Conservation (phyloP, 1,284 basidiomycete species). For the Volvariella volvacea region DNA sequence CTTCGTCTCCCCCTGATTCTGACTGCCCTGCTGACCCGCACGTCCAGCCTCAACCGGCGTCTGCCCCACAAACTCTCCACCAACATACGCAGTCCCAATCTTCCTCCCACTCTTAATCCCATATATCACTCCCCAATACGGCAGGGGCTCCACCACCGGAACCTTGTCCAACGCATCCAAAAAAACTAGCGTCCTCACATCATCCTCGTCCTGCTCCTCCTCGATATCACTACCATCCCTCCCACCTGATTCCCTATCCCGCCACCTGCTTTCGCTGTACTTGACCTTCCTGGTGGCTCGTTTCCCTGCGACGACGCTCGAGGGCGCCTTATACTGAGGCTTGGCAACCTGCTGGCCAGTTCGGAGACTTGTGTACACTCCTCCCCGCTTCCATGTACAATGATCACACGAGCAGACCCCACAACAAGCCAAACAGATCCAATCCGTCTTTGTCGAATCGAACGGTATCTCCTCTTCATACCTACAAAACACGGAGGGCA, state of each 20-base stretch:
- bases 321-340: neutral
- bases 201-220: neutral
- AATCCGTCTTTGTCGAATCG: slow-evolving; percentile 7
- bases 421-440: slow-evolving; percentile 20
- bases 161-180: neutral
- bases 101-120: neutral
- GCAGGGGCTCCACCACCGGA: neutral
- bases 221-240: too few relatives aligned
- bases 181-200: neutral
- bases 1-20: too few relatives aligned
- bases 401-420: slow-evolving; percentile 21
- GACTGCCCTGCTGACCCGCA: too few relatives aligned
- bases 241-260: too few relatives aligned
- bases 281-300: neutral
- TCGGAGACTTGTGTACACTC: slow-evolving; percentile 15
- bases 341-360: neutral
- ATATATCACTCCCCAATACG: slow-evolving; percentile 1
- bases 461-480: slow-evolving; percentile 13
- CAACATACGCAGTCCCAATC: too few relatives aligned
- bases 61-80: too few relatives aligned
- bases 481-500: slow-evolving; percentile 7
- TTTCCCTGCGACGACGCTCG: neutral
- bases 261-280: too few relatives aligned
- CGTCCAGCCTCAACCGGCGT: too few relatives aligned
- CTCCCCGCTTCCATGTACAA: slow-evolving; percentile 23